Evolutionary conservation across 2,329 filamentous ascomycete genomes (phyloP), one percentile per base, ranked within the genome.

Genomic region (Nigrospora osmanthi): DNA sequence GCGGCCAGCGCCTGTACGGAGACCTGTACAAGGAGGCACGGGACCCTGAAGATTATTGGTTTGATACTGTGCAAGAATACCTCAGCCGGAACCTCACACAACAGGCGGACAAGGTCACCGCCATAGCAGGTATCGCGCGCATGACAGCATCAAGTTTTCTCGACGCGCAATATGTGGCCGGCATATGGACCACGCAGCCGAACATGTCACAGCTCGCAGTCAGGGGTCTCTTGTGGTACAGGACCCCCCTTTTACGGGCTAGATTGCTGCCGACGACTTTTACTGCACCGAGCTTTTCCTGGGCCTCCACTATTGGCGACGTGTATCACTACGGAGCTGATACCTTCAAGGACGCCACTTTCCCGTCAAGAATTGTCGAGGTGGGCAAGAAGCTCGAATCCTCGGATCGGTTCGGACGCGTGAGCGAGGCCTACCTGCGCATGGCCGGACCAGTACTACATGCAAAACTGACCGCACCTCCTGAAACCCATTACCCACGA

Each of bases 261-360:
- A 23, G 23, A 9, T 31, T n/a, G 3, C 13, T 45, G 7, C 33
- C 38, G 13, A 16, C n/a, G 12, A 28, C 15, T 6, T 47, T 40
- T 32, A 40, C 36, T 4, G 40, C 39, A 6, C 45, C 45, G 12
- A 43, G 14, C 14, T 47, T 39, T 16, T 47, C 45, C 12, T 47
- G 45, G 45, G 45, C 40, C 7, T 47, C 45, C 1, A 17, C 40
- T 12, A 16, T 17, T 12, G 40, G 40, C 10, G n/a, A 45, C 14
- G 30, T 39, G 9, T n/a, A 11, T 9, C 43, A 45, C 15, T 3
- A 12, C 3, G 11, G 16, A 9, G 3, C 16, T 6, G 13, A 19
- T 7, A 33, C 11, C 13, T 34, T 35, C 31, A 28, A 34, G 14
- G 37, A 28, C 3, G 30, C n/a, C 23, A 45, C 10, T 3, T 38